Conservation (phyloP, 306 rosid species). For the Comarum palustre region DNA sequence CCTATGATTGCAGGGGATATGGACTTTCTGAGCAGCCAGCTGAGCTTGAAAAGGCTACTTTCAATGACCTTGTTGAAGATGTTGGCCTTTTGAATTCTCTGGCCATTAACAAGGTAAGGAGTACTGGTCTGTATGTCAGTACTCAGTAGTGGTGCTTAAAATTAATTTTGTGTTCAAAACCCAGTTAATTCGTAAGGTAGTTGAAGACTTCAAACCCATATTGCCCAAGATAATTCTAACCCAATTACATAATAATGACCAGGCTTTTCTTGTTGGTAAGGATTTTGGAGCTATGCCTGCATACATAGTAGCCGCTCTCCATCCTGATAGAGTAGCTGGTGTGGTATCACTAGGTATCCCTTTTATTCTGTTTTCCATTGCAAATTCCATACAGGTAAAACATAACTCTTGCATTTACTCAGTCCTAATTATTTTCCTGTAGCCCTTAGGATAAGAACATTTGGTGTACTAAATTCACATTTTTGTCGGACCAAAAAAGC, state of each 20-base stretch:
- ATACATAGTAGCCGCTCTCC: conserved; percentile 35
- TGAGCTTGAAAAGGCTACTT: conserved; percentile 44
- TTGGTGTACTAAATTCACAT: too few relatives aligned
- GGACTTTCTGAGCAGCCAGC: conserved; percentile 71
- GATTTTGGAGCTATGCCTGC: conserved; percentile 43
- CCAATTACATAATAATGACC: background rate
- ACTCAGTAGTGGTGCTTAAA: too few relatives aligned
- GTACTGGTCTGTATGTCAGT: too few relatives aligned
- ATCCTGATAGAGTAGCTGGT: conserved; percentile 44
- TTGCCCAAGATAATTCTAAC: background rate
- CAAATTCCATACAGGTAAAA: too few relatives aligned
- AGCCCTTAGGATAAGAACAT: too few relatives aligned
- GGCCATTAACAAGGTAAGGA: background rate
- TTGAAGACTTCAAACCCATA: background rate
- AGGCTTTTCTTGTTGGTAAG: conserved; percentile 54
- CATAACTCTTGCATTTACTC: too few relatives aligned
- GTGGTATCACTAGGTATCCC: conserved; percentile 7
- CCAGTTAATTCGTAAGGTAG: background rate
- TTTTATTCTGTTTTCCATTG: too few relatives aligned
- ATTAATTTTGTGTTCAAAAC: background rate
- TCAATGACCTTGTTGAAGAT: conserved; percentile 45
- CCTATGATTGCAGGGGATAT: conserved; percentile 72
- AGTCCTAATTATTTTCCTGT: too few relatives aligned
- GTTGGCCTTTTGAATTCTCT: conserved; percentile 49
- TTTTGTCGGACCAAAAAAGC: too few relatives aligned